A percentile compares a stretch with the other conserved stretches of the same genome.
Evolutionary conservation across 495 filamentous ascomycete species (phyloP).

Genomic region (Tuber brumale): DNA sequence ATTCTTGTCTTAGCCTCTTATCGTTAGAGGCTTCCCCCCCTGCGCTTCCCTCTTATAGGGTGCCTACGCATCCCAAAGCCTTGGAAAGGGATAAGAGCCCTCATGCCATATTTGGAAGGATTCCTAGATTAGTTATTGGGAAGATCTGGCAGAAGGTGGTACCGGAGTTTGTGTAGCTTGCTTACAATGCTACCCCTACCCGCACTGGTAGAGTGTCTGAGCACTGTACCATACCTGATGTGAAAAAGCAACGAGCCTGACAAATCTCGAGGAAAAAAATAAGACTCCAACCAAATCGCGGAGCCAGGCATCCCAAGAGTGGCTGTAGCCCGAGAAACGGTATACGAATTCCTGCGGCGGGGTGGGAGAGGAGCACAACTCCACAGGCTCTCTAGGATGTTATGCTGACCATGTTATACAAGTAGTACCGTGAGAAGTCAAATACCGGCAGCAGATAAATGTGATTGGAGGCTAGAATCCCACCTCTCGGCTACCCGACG

Average conservation of each 20-base stretch:
- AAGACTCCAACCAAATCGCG: background rate
- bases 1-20: background rate
- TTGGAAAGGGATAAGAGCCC: background rate
- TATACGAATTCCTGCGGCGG: background rate
- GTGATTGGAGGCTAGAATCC: background rate
- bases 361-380: background rate
- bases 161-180: background rate
- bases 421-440: background rate
- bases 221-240: background rate
- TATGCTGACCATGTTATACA: background rate
- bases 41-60: too few relatives aligned
- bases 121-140: background rate
- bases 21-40: too few relatives aligned
- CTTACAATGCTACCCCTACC: background rate
- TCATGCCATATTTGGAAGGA: background rate
- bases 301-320: background rate
- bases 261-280: background rate
- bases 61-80: background rate
- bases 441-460: background rate
- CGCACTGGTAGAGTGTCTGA: too few relatives aligned
- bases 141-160: background rate
- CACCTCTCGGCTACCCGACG: background rate
- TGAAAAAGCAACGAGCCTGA: background rate
- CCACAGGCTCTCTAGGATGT: background rate
- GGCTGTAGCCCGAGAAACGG: background rate